Base-by-base conservation (phyloP, 768 basidiomycete genomes). In the Mycena sanguinolenta region DNA sequence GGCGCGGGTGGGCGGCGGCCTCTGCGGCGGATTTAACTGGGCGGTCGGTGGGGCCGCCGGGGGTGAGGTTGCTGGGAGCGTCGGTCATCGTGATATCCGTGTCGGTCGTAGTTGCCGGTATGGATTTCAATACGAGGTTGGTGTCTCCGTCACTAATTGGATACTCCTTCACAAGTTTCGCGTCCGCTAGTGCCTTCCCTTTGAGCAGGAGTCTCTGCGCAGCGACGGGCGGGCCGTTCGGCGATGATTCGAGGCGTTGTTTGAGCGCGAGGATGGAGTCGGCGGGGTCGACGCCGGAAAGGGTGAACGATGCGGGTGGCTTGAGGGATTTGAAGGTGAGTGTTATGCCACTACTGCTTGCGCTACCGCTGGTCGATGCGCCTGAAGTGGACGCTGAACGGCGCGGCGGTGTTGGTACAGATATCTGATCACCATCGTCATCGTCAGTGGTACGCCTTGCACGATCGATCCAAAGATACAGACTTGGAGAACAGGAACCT, bases 241-340 rank as follows among this genome's bases (percentile, higher is more conserved):
- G 83, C 73, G 91, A 84, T 1, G 88, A 77, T 17, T 92, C 88
- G 66, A 99, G 90, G 71, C 89, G 90, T 2, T 86, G 77, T 80
- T 99, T 99, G 79, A 98, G 89, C 53, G 89, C 79, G 49, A 88
- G 81, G 81, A 99, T 89, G 59, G 95, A 88, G 78, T 98, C 95
- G n/a, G 95, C 92, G 39, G 90, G 88, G 57, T 91, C 89, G 16
- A 95, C 88, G 55, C 89, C 79, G n/a, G n/a, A n/a, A 72, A 99
- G 85, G 32, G 89, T 85, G 83, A 93, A 93, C 0, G 91, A 83
- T 55, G 91, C 87, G 27, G 95, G 84, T 0, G 98, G 98, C 78
- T 99, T 99, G 76, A 90, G 84, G 57, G 95, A 98, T 82, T 98
- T 98, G 87, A 99, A 90, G 60, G 90, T 92, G 74, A 99, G 81